phyloP scores from a whole-genome alignment of 345 rosid genomes.

The Brassica napus region DNA sequence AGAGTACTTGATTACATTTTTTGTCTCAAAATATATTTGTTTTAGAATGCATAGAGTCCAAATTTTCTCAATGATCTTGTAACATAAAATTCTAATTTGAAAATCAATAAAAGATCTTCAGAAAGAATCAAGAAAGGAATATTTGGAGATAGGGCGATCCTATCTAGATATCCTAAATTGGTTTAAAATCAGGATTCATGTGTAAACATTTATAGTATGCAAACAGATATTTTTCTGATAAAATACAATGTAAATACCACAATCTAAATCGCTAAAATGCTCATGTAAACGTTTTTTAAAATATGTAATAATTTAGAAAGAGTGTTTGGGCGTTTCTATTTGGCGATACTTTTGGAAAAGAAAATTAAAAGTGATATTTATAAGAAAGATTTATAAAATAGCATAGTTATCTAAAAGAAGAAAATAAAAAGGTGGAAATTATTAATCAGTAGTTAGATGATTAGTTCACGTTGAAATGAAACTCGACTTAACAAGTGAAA shows the following conservation, averaged over 20 bases:
- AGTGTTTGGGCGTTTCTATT: neutral
- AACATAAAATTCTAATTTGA: neutral
- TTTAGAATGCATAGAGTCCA: neutral
- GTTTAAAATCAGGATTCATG: neutral
- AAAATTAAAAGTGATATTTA: neutral
- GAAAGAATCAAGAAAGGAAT: neutral
- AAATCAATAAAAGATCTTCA: neutral
- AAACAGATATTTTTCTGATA: neutral
- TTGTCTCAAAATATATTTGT: neutral
- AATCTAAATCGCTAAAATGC: neutral
- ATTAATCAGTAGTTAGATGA: conserved; percentile 36
- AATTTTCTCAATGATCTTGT: neutral
- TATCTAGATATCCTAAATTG: neutral
- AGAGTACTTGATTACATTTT: neutral
- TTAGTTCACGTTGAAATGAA: conserved; percentile 29
- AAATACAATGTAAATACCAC: neutral
- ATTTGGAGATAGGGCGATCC: neutral
- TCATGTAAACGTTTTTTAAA: neutral
- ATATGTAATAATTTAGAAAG: neutral
- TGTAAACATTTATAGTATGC: neutral
- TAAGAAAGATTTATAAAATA: neutral
- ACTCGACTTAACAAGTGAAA: conserved; percentile 38
- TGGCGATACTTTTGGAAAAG: neutral
- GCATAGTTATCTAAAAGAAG: conserved; percentile 4
- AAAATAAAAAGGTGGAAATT: conserved; percentile 28